Percentiles rank a stretch among this genome's conserved stretches.
Conservation (phyloP, 768 basidiomycete genomes). For the Agaricus sinodeliciosus region DNA sequence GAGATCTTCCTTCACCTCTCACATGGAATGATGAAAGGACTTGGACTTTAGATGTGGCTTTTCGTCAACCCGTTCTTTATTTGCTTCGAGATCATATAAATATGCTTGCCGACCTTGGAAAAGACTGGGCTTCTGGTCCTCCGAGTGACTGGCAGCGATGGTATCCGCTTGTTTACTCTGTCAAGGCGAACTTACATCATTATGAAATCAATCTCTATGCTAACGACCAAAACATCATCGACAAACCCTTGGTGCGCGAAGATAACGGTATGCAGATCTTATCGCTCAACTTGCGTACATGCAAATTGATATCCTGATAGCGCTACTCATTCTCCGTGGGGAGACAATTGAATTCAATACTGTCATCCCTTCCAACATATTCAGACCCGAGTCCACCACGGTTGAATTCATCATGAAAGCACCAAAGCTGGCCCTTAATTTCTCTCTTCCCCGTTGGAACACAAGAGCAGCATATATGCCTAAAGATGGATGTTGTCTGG, state of each 20-base stretch:
- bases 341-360: conserved; percentile 41
- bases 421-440: conserved; percentile 47
- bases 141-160: conserved; percentile 77
- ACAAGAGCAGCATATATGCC: conserved; percentile 68
- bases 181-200: conserved; percentile 67
- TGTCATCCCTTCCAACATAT: conserved; percentile 63
- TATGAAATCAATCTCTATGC: conserved; percentile 77
- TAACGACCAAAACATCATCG: conserved; percentile 96
- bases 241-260: conserved; percentile 73
- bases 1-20: conserved; percentile 74
- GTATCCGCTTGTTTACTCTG: conserved; percentile 71
- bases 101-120: conserved; percentile 88
- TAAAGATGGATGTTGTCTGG: conserved; percentile 53
- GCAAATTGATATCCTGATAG: conserved; percentile 31
- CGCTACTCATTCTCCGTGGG: conserved; percentile 66
- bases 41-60: conserved; percentile 71
- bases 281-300: not conserved
- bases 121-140: conserved; percentile 86
- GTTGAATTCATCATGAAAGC: conserved; percentile 60
- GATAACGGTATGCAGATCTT: conserved; percentile 60
- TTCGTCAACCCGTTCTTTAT: conserved; percentile 69
- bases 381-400: conserved; percentile 60
- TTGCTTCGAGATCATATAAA: conserved; percentile 91
- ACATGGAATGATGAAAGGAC: conserved; percentile 75
- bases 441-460: conserved; percentile 87